Base-by-base conservation (phyloP, 1,284 basidiomycete genomes). In the Lentinula novae-zelandiae region DNA sequence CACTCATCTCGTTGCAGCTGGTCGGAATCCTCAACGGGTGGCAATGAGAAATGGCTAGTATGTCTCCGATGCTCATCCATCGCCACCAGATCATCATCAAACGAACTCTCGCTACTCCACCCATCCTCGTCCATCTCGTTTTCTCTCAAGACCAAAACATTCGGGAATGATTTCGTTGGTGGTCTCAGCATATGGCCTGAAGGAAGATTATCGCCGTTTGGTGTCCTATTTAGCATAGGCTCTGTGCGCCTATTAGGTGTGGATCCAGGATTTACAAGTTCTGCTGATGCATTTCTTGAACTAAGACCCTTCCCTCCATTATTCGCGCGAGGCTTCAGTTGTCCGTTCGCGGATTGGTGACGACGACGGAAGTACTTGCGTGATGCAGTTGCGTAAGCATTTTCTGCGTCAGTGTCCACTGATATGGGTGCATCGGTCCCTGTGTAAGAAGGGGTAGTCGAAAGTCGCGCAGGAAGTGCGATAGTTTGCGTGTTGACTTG, bases 51-150 rank as follows among this genome's bases (percentile, higher is more conserved):
- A 44, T 50, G 44, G 13, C 46, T 58, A 7, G 20, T 4, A 17
- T 51, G 22, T 39, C 48, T 58, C 9, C 22, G 57, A 53, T 58
- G 50, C 8, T 61, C 60, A 44, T 61, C 54, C n/a, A 56, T 20
- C 8, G 72, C 72, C 3, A 17, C 22, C 22, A 75, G 62, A 57
- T 82, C 81, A 56, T 83, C 84, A 38, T 81, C 83, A 5, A 83
- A 85, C 4, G 87, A 89, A 65, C 82, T 87, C 68, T 89, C 86
- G 61, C 82, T 89, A 64, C 86, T 86, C 83, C 84, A 88, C 3
- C 72, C 66, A 39, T 75, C 71, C 54, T 79, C 80, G 12, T 69
- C 68, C 50, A 63, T 67, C 49, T 62, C 65, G 34, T 73, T 74
- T 48, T 67, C 65, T 58, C 67, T 75, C 57, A 72, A 72, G 44